Percentiles rank a stretch among this genome's conserved stretches.
Evolutionary conservation across 108 stramenopile species (phyloP).

Genomic region (Aurantiochytrium sp.): DNA sequence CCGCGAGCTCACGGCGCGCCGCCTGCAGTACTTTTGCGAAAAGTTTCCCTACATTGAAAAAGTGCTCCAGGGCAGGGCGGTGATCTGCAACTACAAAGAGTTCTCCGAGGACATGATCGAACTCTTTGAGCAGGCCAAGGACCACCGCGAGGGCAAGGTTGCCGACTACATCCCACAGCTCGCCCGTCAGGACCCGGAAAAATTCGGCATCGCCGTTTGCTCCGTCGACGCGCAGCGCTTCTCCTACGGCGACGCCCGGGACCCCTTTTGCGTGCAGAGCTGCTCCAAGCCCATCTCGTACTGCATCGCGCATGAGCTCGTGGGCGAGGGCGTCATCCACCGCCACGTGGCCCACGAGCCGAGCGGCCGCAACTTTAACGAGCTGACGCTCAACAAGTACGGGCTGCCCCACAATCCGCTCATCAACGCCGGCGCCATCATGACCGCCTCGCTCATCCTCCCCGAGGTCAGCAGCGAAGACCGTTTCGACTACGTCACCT

Average conservation of each 20-base stretch:
- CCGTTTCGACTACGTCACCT: slow-evolving; percentile 31
- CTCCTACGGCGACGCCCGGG: slow-evolving; percentile 32
- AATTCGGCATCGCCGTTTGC: slow-evolving; percentile 46
- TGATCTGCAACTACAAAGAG: background rate
- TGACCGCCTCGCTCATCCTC: slow-evolving; percentile 37
- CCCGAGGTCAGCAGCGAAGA: slow-evolving; percentile 19
- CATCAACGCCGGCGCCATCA: slow-evolving; percentile 53
- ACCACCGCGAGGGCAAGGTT: background rate
- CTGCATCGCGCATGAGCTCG: slow-evolving; percentile 27
- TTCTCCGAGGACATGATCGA: background rate
- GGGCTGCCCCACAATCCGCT: slow-evolving; percentile 48
- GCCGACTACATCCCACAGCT: slow-evolving; percentile 48
- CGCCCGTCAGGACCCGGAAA: slow-evolving; percentile 34
- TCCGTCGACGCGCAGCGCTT: slow-evolving; percentile 44
- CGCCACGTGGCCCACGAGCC: slow-evolving; percentile 48
- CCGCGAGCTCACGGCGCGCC: background rate
- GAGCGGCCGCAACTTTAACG: slow-evolving; percentile 48
- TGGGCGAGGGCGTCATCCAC: slow-evolving; percentile 43
- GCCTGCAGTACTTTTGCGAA: slow-evolving; percentile 5
- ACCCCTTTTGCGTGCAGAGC: slow-evolving; percentile 38
- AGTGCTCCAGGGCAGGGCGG: background rate
- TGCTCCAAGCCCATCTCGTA: slow-evolving; percentile 49
- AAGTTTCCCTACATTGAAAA: slow-evolving; percentile 17
- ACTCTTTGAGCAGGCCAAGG: background rate
- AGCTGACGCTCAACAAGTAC: slow-evolving; percentile 39